These are phyloP conservation scores for Pseudocercospora crystallina DNA, from an alignment of 2,329 filamentous ascomycete genomes.

Conservation along the genomic window DNA sequence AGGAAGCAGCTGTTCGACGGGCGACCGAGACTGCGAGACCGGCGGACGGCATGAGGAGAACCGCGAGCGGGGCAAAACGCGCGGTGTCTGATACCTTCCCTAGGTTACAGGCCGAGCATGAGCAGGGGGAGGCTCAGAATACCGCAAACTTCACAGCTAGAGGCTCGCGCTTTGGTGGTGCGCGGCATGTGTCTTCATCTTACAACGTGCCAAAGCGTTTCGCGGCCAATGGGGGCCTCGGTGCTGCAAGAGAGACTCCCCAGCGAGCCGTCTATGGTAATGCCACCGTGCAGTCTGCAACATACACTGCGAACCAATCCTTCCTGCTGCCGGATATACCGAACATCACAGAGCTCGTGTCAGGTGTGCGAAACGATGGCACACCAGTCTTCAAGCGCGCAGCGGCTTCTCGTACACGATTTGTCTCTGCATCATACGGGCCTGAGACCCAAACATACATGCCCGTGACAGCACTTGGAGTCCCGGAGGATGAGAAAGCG, in stretches of 20 bases:
- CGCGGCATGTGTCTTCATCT: slow-evolving; percentile 23
- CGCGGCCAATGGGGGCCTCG: slow-evolving; percentile 19
- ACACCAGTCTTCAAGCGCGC: slow-evolving; percentile 57
- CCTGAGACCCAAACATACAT: slow-evolving; percentile 41
- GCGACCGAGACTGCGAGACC: slow-evolving; percentile 41
- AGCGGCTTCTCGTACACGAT: slow-evolving; percentile 54
- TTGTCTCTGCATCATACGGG: slow-evolving; percentile 49
- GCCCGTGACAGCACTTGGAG: slow-evolving; percentile 54
- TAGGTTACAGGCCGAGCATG: slow-evolving; percentile 53
- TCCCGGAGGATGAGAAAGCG: slow-evolving; percentile 63
- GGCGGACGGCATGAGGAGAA: slow-evolving; percentile 35
- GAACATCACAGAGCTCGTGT: slow-evolving; percentile 62
- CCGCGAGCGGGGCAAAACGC: slow-evolving; percentile 33
- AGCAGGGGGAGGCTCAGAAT: slow-evolving; percentile 51
- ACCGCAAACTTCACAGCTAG: slow-evolving; percentile 44
- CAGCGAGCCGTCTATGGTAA: slow-evolving; percentile 29
- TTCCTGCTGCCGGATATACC: slow-evolving; percentile 62
- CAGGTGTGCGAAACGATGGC: slow-evolving; percentile 57
- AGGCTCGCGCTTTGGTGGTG: slow-evolving; percentile 56
- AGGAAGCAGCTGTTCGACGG: slow-evolving; percentile 47
- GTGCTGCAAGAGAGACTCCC: slow-evolving; percentile 21
- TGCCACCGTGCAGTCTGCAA: slow-evolving; percentile 41
- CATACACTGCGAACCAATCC: slow-evolving; percentile 54
- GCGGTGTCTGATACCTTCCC: slow-evolving; percentile 59
- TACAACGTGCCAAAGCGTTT: slow-evolving; percentile 23